Percentiles rank a stretch among this genome's conserved stretches.
Evolutionary conservation across 805 yeast species (phyloP).

Genomic region (Ogataea thermomethanolica): DNA sequence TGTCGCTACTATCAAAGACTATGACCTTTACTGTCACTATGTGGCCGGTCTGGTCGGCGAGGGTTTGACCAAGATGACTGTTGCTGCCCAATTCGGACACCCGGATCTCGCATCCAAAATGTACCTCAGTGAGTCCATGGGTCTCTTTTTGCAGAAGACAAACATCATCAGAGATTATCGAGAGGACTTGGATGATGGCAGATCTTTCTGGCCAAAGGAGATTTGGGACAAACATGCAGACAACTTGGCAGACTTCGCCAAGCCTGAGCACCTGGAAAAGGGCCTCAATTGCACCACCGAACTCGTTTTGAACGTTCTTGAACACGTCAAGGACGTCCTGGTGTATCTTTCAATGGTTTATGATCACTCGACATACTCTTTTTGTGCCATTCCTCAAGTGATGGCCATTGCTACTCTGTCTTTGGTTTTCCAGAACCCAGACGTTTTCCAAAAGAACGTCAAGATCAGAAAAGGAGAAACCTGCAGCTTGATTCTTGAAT

Average conservation of each 20-base stretch:
- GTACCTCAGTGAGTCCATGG: constrained; percentile 79
- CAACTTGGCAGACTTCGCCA: constrained; percentile 54
- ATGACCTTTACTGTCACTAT: constrained; percentile 89
- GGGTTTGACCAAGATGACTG: constrained; percentile 81
- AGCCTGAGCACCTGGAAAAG: constrained; percentile 42
- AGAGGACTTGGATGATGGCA: constrained; percentile 87
- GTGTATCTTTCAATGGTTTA: constrained; percentile 69
- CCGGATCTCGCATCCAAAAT: constrained; percentile 49
- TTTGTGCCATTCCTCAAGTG: constrained; percentile 97
- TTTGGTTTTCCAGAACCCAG: constrained; percentile 74
- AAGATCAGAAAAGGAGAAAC: constrained; percentile 92
- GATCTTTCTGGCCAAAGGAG: constrained; percentile 96
- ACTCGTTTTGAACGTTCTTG: constrained; percentile 72
- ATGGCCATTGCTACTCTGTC: constrained; percentile 97
- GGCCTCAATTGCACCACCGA: constrained; percentile 81
- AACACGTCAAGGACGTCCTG: constrained; percentile 73
- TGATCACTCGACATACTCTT: constrained; percentile 81
- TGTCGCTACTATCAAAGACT: constrained; percentile 72
- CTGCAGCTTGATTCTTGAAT: constrained; percentile 64
- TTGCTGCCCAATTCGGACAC: constrained; percentile 69
- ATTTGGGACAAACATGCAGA: constrained; percentile 83
- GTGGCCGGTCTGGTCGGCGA: constrained; percentile 99
- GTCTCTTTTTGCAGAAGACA: constrained; percentile 90
- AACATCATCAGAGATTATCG: constrained; percentile 93
- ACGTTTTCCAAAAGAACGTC: constrained; percentile 65